Evolutionary conservation across 495 filamentous ascomycete species (phyloP), one percentile per base, ranked within the genome.

Genomic region (Achaetomiella virescens): DNA sequence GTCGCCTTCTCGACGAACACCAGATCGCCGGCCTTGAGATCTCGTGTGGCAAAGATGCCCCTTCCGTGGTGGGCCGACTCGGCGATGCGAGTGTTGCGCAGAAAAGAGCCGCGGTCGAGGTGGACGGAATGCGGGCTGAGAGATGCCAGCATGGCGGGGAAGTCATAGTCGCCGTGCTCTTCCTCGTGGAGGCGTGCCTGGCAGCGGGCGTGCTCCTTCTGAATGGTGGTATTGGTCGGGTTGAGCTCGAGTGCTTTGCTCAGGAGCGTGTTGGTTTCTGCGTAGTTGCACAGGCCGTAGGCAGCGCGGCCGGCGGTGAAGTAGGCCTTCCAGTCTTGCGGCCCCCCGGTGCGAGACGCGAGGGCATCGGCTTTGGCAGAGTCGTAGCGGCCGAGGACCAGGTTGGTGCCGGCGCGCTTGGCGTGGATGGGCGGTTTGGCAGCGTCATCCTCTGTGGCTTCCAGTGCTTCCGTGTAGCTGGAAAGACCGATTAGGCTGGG

Each of bases 1-100:
- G 81, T 77, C 0, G 79, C 77, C 54, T 83, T 84, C 61, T 83
- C 79, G 29, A 71, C 77, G 17, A 81, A 64, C 0, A 83, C 63
- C 7, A 83, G 53, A 2, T 81, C 78, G 6, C 81, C 81, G 1
- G 72, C 69, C 38, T 70, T 61, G 24, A 85, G 64, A 20, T 69
- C 74, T 11, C 64, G 54, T 6, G 76, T 75, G 0, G 78, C 74
- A 52, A 82, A 84, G 9, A 82, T 56, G 0, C 79, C 78, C 14
- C 72, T 66, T 10, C 80, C 77, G 52, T 63, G 63, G 17, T 41
- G 53, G 18, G 48, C 25, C 18, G 66, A 64, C 1, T 48, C 27
- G 11, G 25, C 47, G 27, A 72, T 49, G 11, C 44, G 43, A 0
- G 62, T 66, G 35, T 61, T 64, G 50, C 54, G 40, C 18, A 72